Base-by-base conservation (phyloP, 495 filamentous ascomycete genomes). In the Penicillium chermesinum region DNA sequence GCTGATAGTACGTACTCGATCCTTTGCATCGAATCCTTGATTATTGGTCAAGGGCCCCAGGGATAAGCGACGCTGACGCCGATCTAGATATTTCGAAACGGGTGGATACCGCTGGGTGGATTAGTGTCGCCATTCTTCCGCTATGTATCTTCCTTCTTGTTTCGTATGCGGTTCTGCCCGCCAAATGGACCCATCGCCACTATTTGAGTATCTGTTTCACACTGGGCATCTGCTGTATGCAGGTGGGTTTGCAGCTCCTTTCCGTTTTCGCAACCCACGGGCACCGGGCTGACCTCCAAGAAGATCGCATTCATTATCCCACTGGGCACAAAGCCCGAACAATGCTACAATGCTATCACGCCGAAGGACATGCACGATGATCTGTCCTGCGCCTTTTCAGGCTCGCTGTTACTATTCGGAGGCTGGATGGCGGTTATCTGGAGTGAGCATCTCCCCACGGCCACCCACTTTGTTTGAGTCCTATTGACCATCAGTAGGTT, bases 281-380 rank as follows among this genome's bases (percentile, higher is more conserved):
- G 14, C 41, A 32, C 3, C 7, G 18, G 39, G 38, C 46, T 60
- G 50, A 46, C 53, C 19, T 35, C 16, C 14, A 8, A 2, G 44
- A 13, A 59, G 63, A 56, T 71, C 42, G 91, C 87, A 3, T 95
- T 98, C 64, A 88, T 96, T 50, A 84, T 98, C 33, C 94, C 93
- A 7, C 79, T 97, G 32, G 89, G 82, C 4, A 78, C 82, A 7
- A 80, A 86, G 57, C 87, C 91, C 14, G 65, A 87, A 2, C 81
- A 95, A 75, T 98, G 93, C 59, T 86, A 80, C 57, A 87, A 98
- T 55, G 71, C 74, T 22, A 96, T 98, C 58, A 98, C 93, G 2
- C 94, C 93, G 0, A 85, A 96, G 58, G 88, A 91, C 55, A 96
- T 96, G 90, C 79, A 86, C 56, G 84, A 83, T 9, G 85, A 79